Conservation (phyloP, 306 rosid genomes). For the barrel medic (Medicago truncatula) region DNA sequence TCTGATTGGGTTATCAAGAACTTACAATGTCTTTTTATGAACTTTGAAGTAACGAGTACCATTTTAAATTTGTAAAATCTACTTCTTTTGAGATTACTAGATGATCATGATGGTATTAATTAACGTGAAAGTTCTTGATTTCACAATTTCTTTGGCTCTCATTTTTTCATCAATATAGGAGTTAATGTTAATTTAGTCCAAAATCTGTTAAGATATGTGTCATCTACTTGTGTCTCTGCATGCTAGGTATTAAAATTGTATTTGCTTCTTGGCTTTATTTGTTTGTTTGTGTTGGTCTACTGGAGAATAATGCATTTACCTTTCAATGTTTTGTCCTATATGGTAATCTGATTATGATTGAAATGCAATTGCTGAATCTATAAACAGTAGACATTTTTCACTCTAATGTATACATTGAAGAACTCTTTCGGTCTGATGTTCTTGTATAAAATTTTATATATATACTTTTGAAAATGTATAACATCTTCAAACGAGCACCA, state of each 20-base stretch:
- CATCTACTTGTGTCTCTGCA: not conserved
- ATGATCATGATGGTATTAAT: not conserved
- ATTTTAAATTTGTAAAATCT: not conserved
- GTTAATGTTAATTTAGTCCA: no score
- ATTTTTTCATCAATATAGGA: no score
- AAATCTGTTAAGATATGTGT: no score
- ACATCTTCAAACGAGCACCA: no score
- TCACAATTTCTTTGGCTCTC: not conserved
- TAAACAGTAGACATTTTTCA: slow-evolving; percentile 3
- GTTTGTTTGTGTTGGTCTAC: not conserved
- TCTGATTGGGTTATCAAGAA: slow-evolving; percentile 2
- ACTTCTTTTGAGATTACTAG: not conserved
- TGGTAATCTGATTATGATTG: not conserved
- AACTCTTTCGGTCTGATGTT: slow-evolving; percentile 10
- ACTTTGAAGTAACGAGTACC: not conserved
- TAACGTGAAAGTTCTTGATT: not conserved
- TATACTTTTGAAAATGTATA: no score
- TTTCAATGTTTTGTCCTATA: slow-evolving; percentile 5
- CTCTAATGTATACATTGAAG: not conserved
- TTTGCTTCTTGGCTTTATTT: not conserved
- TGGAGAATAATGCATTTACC: not conserved
- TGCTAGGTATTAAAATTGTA: slow-evolving; percentile 6
- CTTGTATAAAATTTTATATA: not conserved
- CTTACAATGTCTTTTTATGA: not conserved
- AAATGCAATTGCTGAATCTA: not conserved